These are phyloP conservation scores for Ligustrum vulgare DNA, from an alignment of 257 asterid species.

Conservation along the genomic window DNA sequence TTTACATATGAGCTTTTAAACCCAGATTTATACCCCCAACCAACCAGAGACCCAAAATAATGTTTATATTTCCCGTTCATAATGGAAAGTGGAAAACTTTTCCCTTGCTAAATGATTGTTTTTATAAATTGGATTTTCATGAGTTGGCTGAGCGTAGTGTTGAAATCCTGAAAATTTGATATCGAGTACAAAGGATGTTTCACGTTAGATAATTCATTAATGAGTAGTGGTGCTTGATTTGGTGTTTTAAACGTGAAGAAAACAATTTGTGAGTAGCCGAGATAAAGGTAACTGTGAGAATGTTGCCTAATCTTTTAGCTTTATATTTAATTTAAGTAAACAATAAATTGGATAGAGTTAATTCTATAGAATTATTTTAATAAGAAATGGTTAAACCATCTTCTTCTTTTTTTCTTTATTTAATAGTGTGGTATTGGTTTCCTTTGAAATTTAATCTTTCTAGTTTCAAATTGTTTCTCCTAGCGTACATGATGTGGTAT, in stretches of 20 bases:
- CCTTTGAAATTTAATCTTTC: background rate
- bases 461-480: background rate
- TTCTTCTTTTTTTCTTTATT: background rate
- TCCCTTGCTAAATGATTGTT: no score
- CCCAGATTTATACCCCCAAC: no score
- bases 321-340: background rate
- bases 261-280: background rate
- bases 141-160: background rate
- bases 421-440: background rate
- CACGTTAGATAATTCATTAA: background rate
- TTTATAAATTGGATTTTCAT: background rate
- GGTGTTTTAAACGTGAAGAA: background rate
- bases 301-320: background rate
- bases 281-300: background rate
- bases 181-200: background rate
- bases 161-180: background rate
- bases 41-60: no score
- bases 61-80: no score
- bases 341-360: background rate
- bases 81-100: no score
- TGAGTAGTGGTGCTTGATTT: background rate
- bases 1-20: no score
- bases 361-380: background rate
- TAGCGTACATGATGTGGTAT: background rate
- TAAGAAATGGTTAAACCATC: background rate